A percentile compares a stretch with the other conserved stretches of the same genome.
Conservation (phyloP, 768 basidiomycete species). For the Collybia sp. region DNA sequence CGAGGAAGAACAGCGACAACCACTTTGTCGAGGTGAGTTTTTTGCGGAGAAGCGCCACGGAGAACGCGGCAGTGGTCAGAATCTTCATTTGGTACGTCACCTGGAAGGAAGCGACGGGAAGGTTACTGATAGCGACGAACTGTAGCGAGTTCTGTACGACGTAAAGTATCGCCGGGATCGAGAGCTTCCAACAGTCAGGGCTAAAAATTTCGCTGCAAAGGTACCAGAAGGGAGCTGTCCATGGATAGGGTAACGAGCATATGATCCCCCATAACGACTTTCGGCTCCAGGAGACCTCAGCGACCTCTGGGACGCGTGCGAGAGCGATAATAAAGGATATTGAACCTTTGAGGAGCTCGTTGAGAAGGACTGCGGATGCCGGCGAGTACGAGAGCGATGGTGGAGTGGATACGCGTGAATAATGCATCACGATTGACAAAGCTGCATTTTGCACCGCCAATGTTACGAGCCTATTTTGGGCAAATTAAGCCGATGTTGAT, state of each 20-base stretch:
- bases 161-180: conserved; percentile 93
- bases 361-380: conserved; percentile 89
- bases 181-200: conserved; percentile 94
- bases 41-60: conserved; percentile 77
- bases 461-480: conserved; percentile 57
- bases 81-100: conserved; percentile 99
- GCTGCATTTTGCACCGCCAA: conserved; percentile 94
- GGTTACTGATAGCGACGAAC: conserved; percentile 92
- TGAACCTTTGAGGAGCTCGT: conserved; percentile 89
- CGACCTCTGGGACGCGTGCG: conserved; percentile 37
- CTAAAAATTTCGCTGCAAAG: conserved; percentile 78
- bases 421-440: conserved; percentile 96
- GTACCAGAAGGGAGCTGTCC: conserved; percentile 45
- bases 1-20: conserved; percentile 83
- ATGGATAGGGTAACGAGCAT: conserved; percentile 34
- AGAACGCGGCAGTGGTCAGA: conserved; percentile 92
- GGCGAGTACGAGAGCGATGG: conserved; percentile 83
- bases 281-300: conserved; percentile 36
- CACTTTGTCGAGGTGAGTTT: conserved; percentile 74
- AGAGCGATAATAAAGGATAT: conserved; percentile 92
- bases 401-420: conserved; percentile 88
- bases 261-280: conserved; percentile 32
- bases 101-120: conserved; percentile 96
- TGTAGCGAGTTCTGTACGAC: conserved; percentile 96
- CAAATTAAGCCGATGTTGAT: conserved; percentile 3